Evolutionary conservation across 2,329 filamentous ascomycete genomes (phyloP), one percentile per base, ranked within the genome.

Genomic region (Myriosclerotinia curreyana): DNA sequence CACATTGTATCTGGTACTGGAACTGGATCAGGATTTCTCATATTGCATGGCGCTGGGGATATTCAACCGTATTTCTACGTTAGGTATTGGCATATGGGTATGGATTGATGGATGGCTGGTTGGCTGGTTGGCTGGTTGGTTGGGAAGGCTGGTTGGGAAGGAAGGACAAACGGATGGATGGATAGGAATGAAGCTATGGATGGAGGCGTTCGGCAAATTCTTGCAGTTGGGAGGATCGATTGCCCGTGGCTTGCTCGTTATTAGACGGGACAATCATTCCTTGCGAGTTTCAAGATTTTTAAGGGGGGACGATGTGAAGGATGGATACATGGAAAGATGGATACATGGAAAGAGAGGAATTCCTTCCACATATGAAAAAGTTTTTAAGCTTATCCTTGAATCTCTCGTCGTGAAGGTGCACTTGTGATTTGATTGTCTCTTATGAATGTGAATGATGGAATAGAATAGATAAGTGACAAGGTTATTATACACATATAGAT

Each of bases 41-140:
- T 59, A 25, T 48, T 48, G 31, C 42, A 59, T 48, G 55, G 55
- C 55, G 55, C 55, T 59, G n/a, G 44, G 44, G 28, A 34, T 59
- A 48, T 48, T 6, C 55, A 59, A 20, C 25, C 42, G 20, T 34
- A 36, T 48, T 48, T 48, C n/a, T 48, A 36, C 14, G 15, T 25
- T 59, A 36, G 42, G 55, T 31, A 48, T 48, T 59, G 42, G 55
- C 55, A 59, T 38, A 59, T 36, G 20, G n/a, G 15, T 48, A 59
- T 59, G 55, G 28, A 15, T 48, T 34, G 55, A 36, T 22, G 42
- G 42, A 59, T 25, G 34, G 6, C 28, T 31, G 28, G 28, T 5
- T 31, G 28, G 28, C 28, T 31, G 28, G 28, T 31, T 31, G 28
- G 28, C 28, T 31, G 28, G 28, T 31, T 31, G 28, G 28, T 6